These are phyloP conservation scores for Globisporangium uncinulatum DNA, from an alignment of 352 stramenopile species.

Conservation along the genomic window DNA sequence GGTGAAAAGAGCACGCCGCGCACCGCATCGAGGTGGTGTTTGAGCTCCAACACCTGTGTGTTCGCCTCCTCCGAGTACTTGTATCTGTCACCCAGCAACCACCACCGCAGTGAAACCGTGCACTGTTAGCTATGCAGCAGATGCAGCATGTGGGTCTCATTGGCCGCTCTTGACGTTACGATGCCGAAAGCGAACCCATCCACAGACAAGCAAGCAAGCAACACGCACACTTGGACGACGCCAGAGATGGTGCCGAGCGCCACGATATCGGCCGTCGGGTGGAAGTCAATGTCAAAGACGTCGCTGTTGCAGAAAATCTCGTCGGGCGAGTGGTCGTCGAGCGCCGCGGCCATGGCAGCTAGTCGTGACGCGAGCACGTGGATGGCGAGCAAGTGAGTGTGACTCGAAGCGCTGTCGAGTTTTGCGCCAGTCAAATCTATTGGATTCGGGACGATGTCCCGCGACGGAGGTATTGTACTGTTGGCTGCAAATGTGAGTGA, in stretches of 20 bases:
- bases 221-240: conserved; percentile 72
- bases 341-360: conserved; percentile 37
- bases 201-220: background rate
- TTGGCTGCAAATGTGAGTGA: too few relatives aligned
- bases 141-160: background rate
- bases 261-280: conserved; percentile 63
- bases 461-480: too few relatives aligned
- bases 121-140: background rate
- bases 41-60: conserved; percentile 64
- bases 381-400: background rate
- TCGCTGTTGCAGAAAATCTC: conserved; percentile 72
- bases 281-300: conserved; percentile 86
- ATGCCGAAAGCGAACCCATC: conserved; percentile 4
- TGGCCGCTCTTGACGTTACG: background rate
- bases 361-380: background rate
- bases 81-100: conserved; percentile 32
- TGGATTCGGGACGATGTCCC: too few relatives aligned
- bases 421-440: background rate
- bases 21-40: conserved; percentile 69
- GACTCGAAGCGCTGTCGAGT: background rate
- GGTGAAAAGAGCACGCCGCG: conserved; percentile 64
- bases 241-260: conserved; percentile 69
- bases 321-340: conserved; percentile 73
- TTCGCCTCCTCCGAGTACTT: conserved; percentile 76
- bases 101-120: background rate